phyloP scores from a whole-genome alignment of 2,329 filamentous ascomycete genomes.

The Fusarium sublunatum region DNA sequence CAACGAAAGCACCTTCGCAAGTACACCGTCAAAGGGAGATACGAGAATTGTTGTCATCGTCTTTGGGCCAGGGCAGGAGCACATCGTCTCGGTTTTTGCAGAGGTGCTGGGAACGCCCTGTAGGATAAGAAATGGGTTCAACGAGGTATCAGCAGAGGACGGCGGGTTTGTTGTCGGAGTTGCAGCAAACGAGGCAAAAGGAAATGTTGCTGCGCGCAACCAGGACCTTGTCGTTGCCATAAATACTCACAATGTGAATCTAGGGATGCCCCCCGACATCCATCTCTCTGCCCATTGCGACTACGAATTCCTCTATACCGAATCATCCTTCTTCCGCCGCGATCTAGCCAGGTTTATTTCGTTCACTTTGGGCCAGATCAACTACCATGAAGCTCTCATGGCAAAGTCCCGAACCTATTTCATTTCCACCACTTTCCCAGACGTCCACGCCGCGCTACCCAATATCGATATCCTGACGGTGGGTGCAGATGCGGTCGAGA shows the following conservation, averaged over 20 bases:
- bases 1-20: slow-evolving; percentile 57
- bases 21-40: slow-evolving; percentile 64
- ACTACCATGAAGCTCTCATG: slow-evolving; percentile 80
- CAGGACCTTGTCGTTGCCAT: slow-evolving; percentile 72
- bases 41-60: slow-evolving; percentile 72
- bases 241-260: slow-evolving; percentile 80
- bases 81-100: slow-evolving; percentile 79
- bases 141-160: slow-evolving; percentile 64
- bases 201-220: slow-evolving; percentile 68
- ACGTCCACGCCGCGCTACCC: slow-evolving; percentile 82
- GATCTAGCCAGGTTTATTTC: slow-evolving; percentile 84
- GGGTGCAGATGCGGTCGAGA: slow-evolving; percentile 85
- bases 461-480: slow-evolving; percentile 90
- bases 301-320: slow-evolving; percentile 88
- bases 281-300: slow-evolving; percentile 76
- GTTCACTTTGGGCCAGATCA: slow-evolving; percentile 82
- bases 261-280: slow-evolving; percentile 75
- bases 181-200: slow-evolving; percentile 65
- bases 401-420: slow-evolving; percentile 83
- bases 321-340: slow-evolving; percentile 75
- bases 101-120: slow-evolving; percentile 82
- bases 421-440: slow-evolving; percentile 89
- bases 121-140: slow-evolving; percentile 67
- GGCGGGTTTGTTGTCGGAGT: slow-evolving; percentile 76
- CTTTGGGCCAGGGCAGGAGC: slow-evolving; percentile 77